Percentiles rank a stretch among this genome's conserved stretches.
These are phyloP conservation scores for Cladosporium sp. DNA, from an alignment of 2,329 filamentous ascomycete genomes.

Conservation along the genomic window DNA sequence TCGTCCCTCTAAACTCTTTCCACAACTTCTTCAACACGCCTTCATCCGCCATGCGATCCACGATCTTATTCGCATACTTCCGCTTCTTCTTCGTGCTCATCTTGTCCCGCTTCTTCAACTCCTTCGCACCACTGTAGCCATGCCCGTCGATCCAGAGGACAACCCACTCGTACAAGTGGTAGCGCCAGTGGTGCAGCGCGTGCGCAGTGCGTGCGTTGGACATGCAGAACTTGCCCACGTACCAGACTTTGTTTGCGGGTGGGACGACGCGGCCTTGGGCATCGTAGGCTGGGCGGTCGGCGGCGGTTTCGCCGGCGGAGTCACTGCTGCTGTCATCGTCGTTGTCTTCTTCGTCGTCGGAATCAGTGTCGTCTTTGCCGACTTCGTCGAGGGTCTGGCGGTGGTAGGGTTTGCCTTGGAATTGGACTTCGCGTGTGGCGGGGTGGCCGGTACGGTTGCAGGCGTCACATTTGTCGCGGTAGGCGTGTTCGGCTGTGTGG, in stretches of 20 bases:
- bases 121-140: constrained; percentile 54
- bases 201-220: constrained; percentile 67
- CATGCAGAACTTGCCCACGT: constrained; percentile 56
- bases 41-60: constrained; percentile 58
- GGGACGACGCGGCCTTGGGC: constrained; percentile 47
- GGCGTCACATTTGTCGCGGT: constrained; percentile 58
- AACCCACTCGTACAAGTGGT: constrained; percentile 68
- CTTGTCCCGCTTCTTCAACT: constrained; percentile 58
- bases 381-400: constrained; percentile 63
- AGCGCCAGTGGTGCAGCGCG: constrained; percentile 70
- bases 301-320: constrained; percentile 24
- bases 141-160: constrained; percentile 56
- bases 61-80: constrained; percentile 59
- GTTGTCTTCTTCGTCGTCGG: constrained; percentile 42
- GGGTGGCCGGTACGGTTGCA: constrained; percentile 68
- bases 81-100: constrained; percentile 58
- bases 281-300: constrained; percentile 40
- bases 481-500: constrained; percentile 29
- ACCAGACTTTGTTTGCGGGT: constrained; percentile 45
- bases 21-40: constrained; percentile 61
- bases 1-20: constrained; percentile 59
- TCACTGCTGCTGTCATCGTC: constrained; percentile 36
- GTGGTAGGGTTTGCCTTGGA: constrained; percentile 64
- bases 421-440: constrained; percentile 59
- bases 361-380: constrained; percentile 46